Evolutionary conservation across 1,284 basidiomycete species (phyloP), one percentile per base, ranked within the genome.

Genomic region (Ustilago nuda): DNA sequence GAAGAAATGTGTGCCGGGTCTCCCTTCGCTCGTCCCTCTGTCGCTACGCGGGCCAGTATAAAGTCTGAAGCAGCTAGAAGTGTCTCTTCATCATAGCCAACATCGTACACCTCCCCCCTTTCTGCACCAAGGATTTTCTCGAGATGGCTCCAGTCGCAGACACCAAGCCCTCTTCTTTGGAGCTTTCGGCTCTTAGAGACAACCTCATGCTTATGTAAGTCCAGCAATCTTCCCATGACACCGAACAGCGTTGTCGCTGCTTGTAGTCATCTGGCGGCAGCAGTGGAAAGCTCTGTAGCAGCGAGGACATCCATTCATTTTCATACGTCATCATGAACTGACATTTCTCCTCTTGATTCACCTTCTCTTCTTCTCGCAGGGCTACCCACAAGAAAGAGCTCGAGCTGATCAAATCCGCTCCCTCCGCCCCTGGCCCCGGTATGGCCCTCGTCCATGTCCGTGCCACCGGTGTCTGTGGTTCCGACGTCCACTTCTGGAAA

Each of bases 401-500:
- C 43, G 77, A 82, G 59, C 76, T 84, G 15, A 64, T 81, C 64
- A 73, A 71, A 32, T 76, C 72, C 19, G 41, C 64, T 7, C 74
- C 76, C 5, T 54, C 67, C 4, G 67, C 72, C 41, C 79, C 81
- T 37, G 77, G 78, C 30, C 81, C 81, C 3, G 83, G 83, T 33
- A 77, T 82, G 66, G 83, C 81, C 7, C 69, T 84, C 17, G 71
- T 84, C n/a, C 83, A 83, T 57, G 74, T 84, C 33, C 72, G 76
- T 27, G 80, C 82, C 33, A 84, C 83, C 7, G 83, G 81, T 7
- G 74, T 79, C 15, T 80, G 77, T 37, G 76, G 78, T 15, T 79
- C 76, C 30, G 88, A 88, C 73, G 88, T 88, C 2, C 88, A 89
- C 77, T 89, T 89, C 76, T 89, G 87, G 88, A 87, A 88, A 81